Evolutionary conservation across 305 asterid species (phyloP).

Genomic region (Solanum hybrid): DNA sequence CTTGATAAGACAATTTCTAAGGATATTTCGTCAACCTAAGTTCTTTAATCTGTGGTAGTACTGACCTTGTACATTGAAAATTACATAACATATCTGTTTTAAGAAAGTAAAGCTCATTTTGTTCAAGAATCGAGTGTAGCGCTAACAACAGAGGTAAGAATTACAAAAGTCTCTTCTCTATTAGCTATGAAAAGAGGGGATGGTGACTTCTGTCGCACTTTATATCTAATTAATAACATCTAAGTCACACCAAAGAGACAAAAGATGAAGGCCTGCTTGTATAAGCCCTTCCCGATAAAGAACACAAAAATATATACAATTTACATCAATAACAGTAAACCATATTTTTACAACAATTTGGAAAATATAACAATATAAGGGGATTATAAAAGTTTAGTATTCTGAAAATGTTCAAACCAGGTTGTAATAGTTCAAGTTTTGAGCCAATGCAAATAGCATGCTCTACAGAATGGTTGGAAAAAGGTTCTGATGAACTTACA

Average conservation of each 20-base stretch:
- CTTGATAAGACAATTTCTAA: neutral
- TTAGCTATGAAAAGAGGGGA: neutral
- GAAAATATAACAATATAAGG: neutral
- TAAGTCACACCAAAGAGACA: neutral
- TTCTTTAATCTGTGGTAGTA: neutral
- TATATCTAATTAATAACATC: neutral
- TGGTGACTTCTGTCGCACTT: neutral
- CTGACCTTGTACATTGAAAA: neutral
- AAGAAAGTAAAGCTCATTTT: neutral
- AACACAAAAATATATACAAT: neutral
- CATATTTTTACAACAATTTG: neutral
- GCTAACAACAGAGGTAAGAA: neutral
- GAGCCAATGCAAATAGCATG: neutral
- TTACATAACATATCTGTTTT: neutral
- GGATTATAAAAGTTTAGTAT: neutral
- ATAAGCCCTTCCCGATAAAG: neutral
- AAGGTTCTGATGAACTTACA: neutral
- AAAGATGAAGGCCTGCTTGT: neutral
- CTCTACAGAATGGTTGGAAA: neutral
- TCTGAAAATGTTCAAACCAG: neutral
- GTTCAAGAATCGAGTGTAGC: neutral
- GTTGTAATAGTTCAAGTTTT: neutral
- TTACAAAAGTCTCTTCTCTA: neutral
- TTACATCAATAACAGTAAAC: neutral
- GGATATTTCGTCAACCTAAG: neutral